Base-by-base conservation (phyloP, 495 filamentous ascomycete species). In the Hypomontagnella submonticulosa region DNA sequence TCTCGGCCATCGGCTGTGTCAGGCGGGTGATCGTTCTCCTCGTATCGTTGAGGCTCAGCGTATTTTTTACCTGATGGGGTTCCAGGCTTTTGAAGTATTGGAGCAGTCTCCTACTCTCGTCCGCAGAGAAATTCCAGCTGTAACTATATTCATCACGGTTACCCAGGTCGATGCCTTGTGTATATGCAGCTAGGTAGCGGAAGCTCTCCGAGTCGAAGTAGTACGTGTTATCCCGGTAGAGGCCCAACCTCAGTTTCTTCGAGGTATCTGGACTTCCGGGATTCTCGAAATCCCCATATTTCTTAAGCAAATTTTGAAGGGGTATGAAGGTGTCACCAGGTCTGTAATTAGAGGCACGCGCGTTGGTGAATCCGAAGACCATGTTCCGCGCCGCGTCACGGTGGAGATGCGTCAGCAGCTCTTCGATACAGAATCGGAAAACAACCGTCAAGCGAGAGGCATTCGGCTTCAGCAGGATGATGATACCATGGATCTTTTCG, bases 191-290 rank as follows among this genome's bases (percentile, higher is more conserved):
- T 8, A 51, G 30, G n/a, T 51, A 51, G 16, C 48, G 48, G 48
- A 51, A 51, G 13, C 48, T 51, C 30, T 51, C 48, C 6, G 48
- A 51, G 32, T 51, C 48, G 30, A 51, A 51, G 32, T 30, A 51
- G 32, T 51, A 51, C 8, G 32, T 51, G 2, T 30, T 33, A 19
- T 37, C 5, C 16, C 9, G 13, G 9, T 30, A 34, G 0, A 51
- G 4, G 2, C 23, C 30, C 19, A 51, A 10, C 4, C 32, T 2
- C 23, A 27, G 6, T 6, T 6, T 27, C 23, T 6, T 27, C 23
- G 23, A 27, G 6, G 2, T 27, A 6, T 27, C 23, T 6, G 23
- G 6, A 27, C 23, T 27, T 6, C 6, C 23, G 3, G 6, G 23
- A 27, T 27, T 27, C 23, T 27, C 48, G 18, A 36, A 1, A 36